Percentiles rank a stretch among this genome's conserved stretches.
phyloP scores from a whole-genome alignment of 352 stramenopile genomes.

The Phytophthora pinifolia region DNA sequence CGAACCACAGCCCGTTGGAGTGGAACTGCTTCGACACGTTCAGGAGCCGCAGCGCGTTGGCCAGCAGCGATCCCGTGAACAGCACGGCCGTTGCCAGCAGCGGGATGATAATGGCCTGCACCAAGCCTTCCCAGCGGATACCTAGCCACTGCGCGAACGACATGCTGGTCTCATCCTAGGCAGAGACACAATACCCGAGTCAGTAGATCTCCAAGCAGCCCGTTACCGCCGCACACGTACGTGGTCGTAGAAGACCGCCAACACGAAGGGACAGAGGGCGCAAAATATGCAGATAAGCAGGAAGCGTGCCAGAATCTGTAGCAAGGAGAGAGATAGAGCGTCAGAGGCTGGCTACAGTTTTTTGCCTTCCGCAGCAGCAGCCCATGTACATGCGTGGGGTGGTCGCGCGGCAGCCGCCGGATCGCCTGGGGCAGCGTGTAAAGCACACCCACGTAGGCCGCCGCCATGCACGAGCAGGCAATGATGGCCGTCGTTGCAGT shows the following conservation, averaged over 20 bases:
- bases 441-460: constrained; percentile 84
- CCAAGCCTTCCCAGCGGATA: constrained; percentile 65
- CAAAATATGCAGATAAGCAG: constrained; percentile 89
- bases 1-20: constrained; percentile 69
- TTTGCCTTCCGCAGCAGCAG: not conserved
- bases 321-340: constrained; percentile 1
- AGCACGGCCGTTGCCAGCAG: constrained; percentile 72
- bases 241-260: constrained; percentile 84
- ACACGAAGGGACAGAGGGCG: constrained; percentile 75
- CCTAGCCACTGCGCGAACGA: constrained; percentile 85
- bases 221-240: constrained; percentile 33
- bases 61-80: constrained; percentile 76
- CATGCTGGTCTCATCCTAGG: constrained; percentile 71
- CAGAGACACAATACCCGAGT: constrained; percentile 5
- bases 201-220: not conserved
- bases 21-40: constrained; percentile 80
- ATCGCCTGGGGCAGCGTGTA: constrained; percentile 81
- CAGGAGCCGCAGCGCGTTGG: constrained; percentile 73
- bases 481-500: constrained; percentile 60
- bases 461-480: constrained; percentile 81
- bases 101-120: constrained; percentile 58
- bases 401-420: constrained; percentile 74
- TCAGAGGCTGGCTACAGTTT: not conserved
- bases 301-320: constrained; percentile 84
- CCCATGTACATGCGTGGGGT: constrained; percentile 77